Conservation (phyloP, 331 rosid genomes). For the Saraca asoca region DNA sequence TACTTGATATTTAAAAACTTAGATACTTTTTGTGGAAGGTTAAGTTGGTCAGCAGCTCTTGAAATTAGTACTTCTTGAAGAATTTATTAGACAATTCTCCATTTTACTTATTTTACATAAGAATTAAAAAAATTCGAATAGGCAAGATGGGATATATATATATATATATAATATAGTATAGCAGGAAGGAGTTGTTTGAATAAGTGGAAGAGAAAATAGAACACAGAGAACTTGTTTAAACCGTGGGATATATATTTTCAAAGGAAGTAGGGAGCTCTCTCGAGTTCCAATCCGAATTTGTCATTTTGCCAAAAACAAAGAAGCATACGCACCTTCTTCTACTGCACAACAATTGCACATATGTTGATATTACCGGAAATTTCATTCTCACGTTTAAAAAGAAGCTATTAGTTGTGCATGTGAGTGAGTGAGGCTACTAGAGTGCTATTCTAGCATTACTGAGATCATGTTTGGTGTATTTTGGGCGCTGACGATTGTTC, state of each 20-base stretch:
- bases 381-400: constrained; percentile 50
- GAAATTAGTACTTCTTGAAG: too few species aligned
- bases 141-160: too few species aligned
- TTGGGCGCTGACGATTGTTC: constrained; percentile 25
- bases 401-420: constrained; percentile 46
- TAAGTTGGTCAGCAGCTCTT: too few species aligned
- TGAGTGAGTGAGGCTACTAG: constrained; percentile 29
- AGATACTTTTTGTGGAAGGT: too few species aligned
- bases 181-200: background rate
- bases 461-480: constrained; percentile 33
- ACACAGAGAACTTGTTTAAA: constrained; percentile 49
- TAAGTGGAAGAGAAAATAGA: constrained; percentile 1
- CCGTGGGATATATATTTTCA: constrained; percentile 45
- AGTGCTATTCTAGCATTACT: constrained; percentile 27
- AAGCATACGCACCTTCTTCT: constrained; percentile 44
- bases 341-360: constrained; percentile 32
- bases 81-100: too few species aligned
- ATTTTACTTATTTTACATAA: too few species aligned
- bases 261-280: constrained; percentile 20
- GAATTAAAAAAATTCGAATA: too few species aligned
- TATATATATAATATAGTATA: too few species aligned
- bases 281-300: constrained; percentile 38
- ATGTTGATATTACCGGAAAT: constrained; percentile 38
- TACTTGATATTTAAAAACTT: too few species aligned
- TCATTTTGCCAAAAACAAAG: constrained; percentile 48